A percentile compares a stretch with the other conserved stretches of the same genome.
Evolutionary conservation across 192 early-diverging fungal species (phyloP).

Genomic region (Allomyces javanicus): DNA sequence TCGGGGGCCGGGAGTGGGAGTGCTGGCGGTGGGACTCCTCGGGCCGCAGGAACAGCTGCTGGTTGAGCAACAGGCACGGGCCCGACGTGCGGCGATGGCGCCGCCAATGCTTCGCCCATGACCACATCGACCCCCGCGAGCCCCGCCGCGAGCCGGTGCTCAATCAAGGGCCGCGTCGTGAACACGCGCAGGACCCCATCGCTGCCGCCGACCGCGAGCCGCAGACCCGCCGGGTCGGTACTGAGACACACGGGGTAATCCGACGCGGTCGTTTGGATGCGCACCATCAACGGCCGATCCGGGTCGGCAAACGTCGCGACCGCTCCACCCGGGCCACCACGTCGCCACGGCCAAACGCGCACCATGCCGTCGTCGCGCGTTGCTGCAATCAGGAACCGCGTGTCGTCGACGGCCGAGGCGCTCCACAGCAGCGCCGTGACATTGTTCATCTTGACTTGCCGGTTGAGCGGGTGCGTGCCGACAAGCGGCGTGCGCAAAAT

Average conservation of each 20-base stretch:
- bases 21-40: too few relatives aligned
- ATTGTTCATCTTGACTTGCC: not conserved
- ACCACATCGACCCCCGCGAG: too few relatives aligned
- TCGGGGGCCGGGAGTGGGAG: too few relatives aligned
- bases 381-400: slow-evolving; percentile 3
- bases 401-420: slow-evolving; percentile 3
- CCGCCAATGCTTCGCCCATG: too few relatives aligned
- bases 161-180: not conserved
- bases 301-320: not conserved
- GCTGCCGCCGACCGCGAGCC: slow-evolving; percentile 5
- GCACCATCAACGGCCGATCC: not conserved
- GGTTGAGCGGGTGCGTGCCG: not conserved
- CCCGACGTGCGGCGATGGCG: too few relatives aligned
- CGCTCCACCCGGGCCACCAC: not conserved
- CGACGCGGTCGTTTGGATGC: not conserved
- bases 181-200: slow-evolving; percentile 7
- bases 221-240: slow-evolving; percentile 3
- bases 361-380: slow-evolving; percentile 4
- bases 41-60: too few relatives aligned
- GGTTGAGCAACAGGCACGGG: too few relatives aligned
- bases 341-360: slow-evolving; percentile 4
- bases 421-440: slow-evolving; percentile 3
- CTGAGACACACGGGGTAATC: not conserved
- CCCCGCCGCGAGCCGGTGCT: not conserved
- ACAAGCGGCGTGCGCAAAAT: slow-evolving; percentile 1